A percentile compares a stretch with the other conserved stretches of the same genome.
These are phyloP conservation scores for Pueraria montana DNA, from an alignment of 306 rosid genomes.

Conservation along the genomic window DNA sequence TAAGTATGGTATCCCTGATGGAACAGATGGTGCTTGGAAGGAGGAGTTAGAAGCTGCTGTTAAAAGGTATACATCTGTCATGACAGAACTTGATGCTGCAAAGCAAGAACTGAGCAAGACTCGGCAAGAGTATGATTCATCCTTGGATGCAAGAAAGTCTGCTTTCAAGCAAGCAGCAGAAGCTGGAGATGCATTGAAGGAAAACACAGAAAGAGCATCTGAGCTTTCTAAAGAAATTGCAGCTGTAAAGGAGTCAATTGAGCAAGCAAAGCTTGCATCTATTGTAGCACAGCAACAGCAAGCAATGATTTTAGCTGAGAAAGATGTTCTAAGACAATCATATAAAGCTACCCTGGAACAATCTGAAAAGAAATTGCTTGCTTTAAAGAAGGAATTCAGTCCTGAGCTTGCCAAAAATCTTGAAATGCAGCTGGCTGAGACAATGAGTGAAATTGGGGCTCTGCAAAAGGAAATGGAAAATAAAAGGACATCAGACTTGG, in stretches of 20 bases:
- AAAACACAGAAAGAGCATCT: conserved; percentile 63
- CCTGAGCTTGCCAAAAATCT: conserved; percentile 74
- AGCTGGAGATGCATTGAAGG: conserved; percentile 73
- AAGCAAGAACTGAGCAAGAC: conserved; percentile 79
- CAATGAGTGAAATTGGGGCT: conserved; percentile 66
- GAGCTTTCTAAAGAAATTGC: conserved; percentile 86
- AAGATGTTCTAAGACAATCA: conserved; percentile 76
- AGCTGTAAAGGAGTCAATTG: conserved; percentile 77
- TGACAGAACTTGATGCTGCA: conserved; percentile 83
- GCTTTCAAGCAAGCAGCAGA: conserved; percentile 73
- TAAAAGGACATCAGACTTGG: conserved; percentile 75
- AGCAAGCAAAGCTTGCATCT: conserved; percentile 77
- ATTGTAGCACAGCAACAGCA: conserved; percentile 78
- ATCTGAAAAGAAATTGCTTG: conserved; percentile 67
- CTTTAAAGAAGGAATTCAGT: conserved; percentile 65
- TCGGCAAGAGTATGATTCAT: conserved; percentile 81
- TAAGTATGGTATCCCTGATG: conserved; percentile 57
- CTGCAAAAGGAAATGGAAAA: conserved; percentile 84
- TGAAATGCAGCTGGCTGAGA: conserved; percentile 73
- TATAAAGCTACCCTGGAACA: conserved; percentile 76
- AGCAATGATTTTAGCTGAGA: conserved; percentile 69
- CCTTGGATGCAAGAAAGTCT: conserved; percentile 65
- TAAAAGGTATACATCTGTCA: conserved; percentile 64
- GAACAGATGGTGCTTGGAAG: conserved; percentile 66
- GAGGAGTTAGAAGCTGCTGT: conserved; percentile 79